Conservation (phyloP, 108 stramenopile species). For the Skeletonema menzelii region DNA sequence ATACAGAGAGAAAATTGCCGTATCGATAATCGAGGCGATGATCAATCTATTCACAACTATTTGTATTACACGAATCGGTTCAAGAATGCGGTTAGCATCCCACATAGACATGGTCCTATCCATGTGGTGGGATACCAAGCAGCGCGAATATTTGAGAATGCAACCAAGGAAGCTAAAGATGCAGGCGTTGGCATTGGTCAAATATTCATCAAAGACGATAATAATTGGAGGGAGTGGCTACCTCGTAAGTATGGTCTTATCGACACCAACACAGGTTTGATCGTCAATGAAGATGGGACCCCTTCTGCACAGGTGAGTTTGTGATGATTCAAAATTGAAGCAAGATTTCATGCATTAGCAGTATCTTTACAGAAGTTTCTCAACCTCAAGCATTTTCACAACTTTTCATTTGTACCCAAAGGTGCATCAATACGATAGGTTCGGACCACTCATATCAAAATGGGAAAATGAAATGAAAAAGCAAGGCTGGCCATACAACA, state of each 20-base stretch:
- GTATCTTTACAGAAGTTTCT: background rate
- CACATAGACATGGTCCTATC: constrained; percentile 35
- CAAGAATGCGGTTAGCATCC: constrained; percentile 43
- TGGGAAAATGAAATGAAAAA: too few relatives aligned
- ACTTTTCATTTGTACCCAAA: background rate
- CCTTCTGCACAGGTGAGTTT: constrained; percentile 14
- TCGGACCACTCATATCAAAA: constrained; percentile 3
- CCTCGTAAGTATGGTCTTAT: constrained; percentile 24
- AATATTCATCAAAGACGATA: background rate
- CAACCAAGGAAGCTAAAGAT: constrained; percentile 5
- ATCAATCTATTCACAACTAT: constrained; percentile 86
- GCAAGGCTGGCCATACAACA: too few relatives aligned
- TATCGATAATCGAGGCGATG: constrained; percentile 49
- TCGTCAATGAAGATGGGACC: constrained; percentile 28
- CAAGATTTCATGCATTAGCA: background rate
- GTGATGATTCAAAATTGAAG: background rate
- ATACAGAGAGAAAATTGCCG: constrained; percentile 53
- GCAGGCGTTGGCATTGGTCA: background rate
- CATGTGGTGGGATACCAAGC: constrained; percentile 45
- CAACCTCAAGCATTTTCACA: background rate
- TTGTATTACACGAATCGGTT: constrained; percentile 67
- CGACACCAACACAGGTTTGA: constrained; percentile 23
- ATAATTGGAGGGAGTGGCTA: constrained; percentile 32
- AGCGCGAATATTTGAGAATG: constrained; percentile 17
- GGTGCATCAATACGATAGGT: constrained; percentile 36